phyloP scores from a whole-genome alignment of 148 eudicot species.

The Vaccinium vitisidaea region DNA sequence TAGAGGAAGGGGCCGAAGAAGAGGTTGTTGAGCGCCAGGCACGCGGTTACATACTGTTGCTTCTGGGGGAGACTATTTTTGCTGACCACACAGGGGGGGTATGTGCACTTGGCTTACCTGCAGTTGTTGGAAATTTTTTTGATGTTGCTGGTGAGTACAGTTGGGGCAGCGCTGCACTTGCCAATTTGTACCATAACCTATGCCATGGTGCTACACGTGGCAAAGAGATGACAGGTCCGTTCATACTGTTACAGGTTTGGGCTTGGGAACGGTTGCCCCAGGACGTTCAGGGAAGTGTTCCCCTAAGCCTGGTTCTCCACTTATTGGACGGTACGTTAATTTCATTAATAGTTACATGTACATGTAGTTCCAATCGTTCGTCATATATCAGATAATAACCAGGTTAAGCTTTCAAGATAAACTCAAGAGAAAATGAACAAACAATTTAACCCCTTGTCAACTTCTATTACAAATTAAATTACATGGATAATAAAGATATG shows the following conservation, averaged over 20 bases:
- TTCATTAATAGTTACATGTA: background rate
- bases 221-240: background rate
- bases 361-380: too few relatives aligned
- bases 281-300: background rate
- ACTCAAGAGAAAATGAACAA: too few relatives aligned
- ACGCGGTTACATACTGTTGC: background rate
- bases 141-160: background rate
- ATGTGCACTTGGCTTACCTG: background rate
- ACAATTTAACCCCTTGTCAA: too few relatives aligned
- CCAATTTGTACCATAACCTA: background rate
- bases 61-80: too few relatives aligned
- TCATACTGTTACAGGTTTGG: background rate
- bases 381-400: too few relatives aligned
- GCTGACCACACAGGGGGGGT: background rate
- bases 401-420: too few relatives aligned
- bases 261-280: background rate
- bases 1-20: background rate
- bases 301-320: background rate
- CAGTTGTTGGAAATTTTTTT: background rate
- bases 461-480: too few relatives aligned
- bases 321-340: background rate
- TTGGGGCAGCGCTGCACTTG: background rate
- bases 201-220: background rate
- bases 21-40: background rate
- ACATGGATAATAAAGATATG: too few relatives aligned